These are phyloP conservation scores for Salicornia ramosissima DNA, from an alignment of 148 eudicot genomes.

Conservation along the genomic window DNA sequence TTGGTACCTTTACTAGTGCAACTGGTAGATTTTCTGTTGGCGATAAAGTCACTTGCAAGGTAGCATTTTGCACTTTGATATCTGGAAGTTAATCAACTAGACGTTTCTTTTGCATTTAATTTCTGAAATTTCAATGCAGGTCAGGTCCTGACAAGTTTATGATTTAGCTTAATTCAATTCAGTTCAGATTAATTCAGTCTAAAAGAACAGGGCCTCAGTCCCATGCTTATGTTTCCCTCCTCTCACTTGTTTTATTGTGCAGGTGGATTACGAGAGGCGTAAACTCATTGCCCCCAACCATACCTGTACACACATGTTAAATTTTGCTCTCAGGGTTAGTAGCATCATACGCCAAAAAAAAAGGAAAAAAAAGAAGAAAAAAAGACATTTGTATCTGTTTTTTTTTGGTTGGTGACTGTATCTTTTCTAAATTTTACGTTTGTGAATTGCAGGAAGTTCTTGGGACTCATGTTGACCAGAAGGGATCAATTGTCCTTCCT, in stretches of 20 bases:
- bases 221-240: background rate
- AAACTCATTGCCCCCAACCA: constrained; percentile 91
- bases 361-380: too few relatives aligned
- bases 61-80: constrained; percentile 10
- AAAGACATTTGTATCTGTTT: background rate
- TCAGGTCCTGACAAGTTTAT: too few relatives aligned
- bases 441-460: constrained; percentile 69
- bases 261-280: constrained; percentile 92
- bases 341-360: too few relatives aligned
- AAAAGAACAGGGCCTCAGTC: too few relatives aligned
- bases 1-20: constrained; percentile 60
- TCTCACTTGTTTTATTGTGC: constrained; percentile 17
- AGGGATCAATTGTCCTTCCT: constrained; percentile 95
- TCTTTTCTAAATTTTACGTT: constrained; percentile 6
- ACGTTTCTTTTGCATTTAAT: too few relatives aligned
- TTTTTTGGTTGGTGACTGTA: background rate
- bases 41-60: constrained; percentile 87
- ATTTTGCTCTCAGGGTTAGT: constrained; percentile 88
- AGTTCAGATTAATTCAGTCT: too few relatives aligned
- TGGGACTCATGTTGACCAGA: constrained; percentile 92
- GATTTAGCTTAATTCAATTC: too few relatives aligned
- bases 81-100: too few relatives aligned
- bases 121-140: too few relatives aligned
- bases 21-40: constrained; percentile 56
- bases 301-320: constrained; percentile 97